phyloP scores from a whole-genome alignment of 2,329 filamentous ascomycete genomes.

The Alternaria brassicicola region DNA sequence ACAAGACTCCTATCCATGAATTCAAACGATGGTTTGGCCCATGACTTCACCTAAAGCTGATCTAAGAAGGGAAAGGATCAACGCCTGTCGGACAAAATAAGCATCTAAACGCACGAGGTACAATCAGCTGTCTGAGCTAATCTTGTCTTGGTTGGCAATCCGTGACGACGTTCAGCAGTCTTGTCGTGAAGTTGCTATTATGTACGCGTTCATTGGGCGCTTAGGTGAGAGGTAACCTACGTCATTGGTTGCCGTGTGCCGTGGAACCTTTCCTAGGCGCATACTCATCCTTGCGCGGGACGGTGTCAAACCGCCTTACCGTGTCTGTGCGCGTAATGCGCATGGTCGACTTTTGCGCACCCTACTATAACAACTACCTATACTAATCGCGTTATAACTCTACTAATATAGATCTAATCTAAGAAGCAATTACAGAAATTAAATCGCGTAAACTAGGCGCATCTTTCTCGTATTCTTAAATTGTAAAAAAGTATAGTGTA shows the following conservation, averaged over 20 bases:
- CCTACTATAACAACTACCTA: too few species aligned
- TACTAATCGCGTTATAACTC: too few species aligned
- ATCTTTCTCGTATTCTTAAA: too few species aligned
- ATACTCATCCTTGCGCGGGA: not conserved
- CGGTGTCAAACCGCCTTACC: not conserved
- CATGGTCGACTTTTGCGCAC: too few species aligned
- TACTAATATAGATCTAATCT: too few species aligned
- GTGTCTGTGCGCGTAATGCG: too few species aligned
- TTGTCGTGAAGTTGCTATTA: not conserved
- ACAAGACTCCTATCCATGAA: not conserved
- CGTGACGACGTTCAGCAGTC: not conserved
- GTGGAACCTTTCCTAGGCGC: not conserved
- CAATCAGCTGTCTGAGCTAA: not conserved
- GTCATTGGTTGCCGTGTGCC: not conserved
- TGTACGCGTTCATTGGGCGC: not conserved
- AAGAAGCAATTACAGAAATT: too few species aligned
- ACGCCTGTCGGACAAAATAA: not conserved
- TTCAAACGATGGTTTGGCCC: slow-evolving; percentile 11
- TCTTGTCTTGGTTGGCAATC: not conserved
- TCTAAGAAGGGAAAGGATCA: not conserved
- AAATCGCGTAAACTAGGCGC: too few species aligned
- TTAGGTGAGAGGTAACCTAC: not conserved
- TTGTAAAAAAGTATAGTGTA: not conserved
- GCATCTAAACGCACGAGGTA: not conserved
- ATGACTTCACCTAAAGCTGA: slow-evolving; percentile 19